phyloP scores from a whole-genome alignment of 305 asterid species.

The Fraxinus baroniana region DNA sequence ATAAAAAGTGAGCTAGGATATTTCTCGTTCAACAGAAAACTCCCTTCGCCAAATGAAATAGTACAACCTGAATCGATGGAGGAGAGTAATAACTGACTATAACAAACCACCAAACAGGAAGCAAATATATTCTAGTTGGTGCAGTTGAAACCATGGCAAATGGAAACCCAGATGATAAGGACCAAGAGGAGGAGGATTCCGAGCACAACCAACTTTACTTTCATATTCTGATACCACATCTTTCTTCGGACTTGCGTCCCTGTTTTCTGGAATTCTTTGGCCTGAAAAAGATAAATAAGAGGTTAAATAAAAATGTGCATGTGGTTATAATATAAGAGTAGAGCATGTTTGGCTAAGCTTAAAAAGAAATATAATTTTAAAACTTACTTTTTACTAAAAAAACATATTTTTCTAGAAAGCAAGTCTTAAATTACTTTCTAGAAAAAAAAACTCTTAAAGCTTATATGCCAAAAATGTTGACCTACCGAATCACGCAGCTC shows the following conservation, averaged over 20 bases:
- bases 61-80: neutral
- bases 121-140: slow-evolving; percentile 39
- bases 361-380: neutral
- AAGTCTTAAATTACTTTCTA: neutral
- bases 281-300: slow-evolving; percentile 47
- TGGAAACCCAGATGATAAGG: slow-evolving; percentile 78
- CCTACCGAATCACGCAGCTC: slow-evolving; percentile 76
- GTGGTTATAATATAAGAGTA: neutral
- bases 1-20: slow-evolving; percentile 1
- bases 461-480: neutral
- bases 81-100: neutral
- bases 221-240: slow-evolving; percentile 96
- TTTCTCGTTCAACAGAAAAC: neutral
- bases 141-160: slow-evolving; percentile 77
- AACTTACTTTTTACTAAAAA: neutral
- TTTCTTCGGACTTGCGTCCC: slow-evolving; percentile 72
- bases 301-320: neutral
- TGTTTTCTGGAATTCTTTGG: slow-evolving; percentile 53
- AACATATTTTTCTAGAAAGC: neutral
- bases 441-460: neutral
- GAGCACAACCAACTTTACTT: slow-evolving; percentile 71
- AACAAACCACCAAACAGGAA: neutral
- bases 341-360: neutral
- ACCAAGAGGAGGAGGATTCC: slow-evolving; percentile 66
- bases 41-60: neutral